Base-by-base conservation (phyloP, 306 rosid species). In the Malus sylvestris region DNA sequence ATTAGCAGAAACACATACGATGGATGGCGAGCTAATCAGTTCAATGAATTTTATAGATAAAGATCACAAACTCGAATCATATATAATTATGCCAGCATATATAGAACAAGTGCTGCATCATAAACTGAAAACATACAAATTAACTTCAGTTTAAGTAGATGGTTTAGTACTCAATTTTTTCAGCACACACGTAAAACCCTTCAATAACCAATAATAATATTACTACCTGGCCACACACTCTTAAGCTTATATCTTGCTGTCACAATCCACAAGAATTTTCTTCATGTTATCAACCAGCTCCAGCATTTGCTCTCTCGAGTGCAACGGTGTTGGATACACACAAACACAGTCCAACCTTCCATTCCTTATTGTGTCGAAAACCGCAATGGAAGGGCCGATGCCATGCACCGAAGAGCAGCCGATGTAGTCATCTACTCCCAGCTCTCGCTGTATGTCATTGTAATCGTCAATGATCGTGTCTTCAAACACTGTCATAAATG, bases 361-460 rank as follows among this genome's bases (percentile, higher is more conserved):
- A 20, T 86, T 77, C 60, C 88, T 73, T 5, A 89, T 16, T 3
- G 88, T 87, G 59, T 91, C 96, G 33, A 91, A 89, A 15, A 91
- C n/a, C 0, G 89, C 90, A 0, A 87, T 29, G 70, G 96, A 89
- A 3, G 96, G 93, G 0, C 96, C 93, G 16, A 91, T 76, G 0
- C 91, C 91, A 20, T 91, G 96, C 57, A 85, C 61, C 1, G 96
- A 91, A 42, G 91, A 91, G 73, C 96, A 89, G 4, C 93, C 91
- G 74, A 89, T 76, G 52, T 85, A 89, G 65, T 89, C 96, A 57
- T 89, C 78, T 2, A 91, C 45, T 5, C 91, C 91, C 5, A 89
- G 9, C 29, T 23, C 8, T 27, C 35, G 66, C 10, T 61, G 66
- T 10, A 73, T 78, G 65, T 46, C 38, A 67, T 75, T 45, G 3